phyloP scores from a whole-genome alignment of 306 rosid species.

The Potentilla sterilis region DNA sequence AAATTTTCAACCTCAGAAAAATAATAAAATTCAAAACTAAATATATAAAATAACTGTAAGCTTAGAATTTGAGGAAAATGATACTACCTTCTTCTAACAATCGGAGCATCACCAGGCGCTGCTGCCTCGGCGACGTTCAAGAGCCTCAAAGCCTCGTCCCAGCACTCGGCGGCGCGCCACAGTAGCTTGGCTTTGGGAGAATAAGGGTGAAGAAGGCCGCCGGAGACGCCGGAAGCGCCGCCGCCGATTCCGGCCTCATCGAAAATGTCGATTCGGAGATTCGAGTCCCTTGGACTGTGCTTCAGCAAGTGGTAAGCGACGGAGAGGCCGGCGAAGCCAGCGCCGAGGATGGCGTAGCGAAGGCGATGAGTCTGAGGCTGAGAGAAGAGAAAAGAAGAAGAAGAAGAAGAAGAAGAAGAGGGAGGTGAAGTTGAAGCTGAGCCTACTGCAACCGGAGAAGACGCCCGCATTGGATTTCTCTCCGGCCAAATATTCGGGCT shows the following conservation, averaged over 20 bases:
- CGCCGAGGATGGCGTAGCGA: slow-evolving; percentile 89
- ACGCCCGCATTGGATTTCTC: background rate
- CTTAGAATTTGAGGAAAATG: background rate
- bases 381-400: background rate
- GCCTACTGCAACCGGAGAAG: background rate
- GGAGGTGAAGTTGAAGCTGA: background rate
- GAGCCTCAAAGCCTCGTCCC: slow-evolving; percentile 78
- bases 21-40: background rate
- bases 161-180: slow-evolving; percentile 83
- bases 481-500: background rate
- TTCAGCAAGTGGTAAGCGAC: slow-evolving; percentile 81
- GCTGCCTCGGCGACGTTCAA: slow-evolving; percentile 70
- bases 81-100: slow-evolving; percentile 63
- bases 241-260: slow-evolving; percentile 91
- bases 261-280: slow-evolving; percentile 55
- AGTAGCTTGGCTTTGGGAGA: slow-evolving; percentile 87
- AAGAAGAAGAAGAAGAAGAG: background rate
- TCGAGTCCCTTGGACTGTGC: slow-evolving; percentile 61
- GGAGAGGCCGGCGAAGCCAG: slow-evolving; percentile 91
- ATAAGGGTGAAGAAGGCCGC: slow-evolving; percentile 95
- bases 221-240: slow-evolving; percentile 88
- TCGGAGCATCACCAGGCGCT: slow-evolving; percentile 21
- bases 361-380: slow-evolving; percentile 10
- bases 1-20: background rate
- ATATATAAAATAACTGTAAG: no score